These are phyloP conservation scores for Teratosphaeria pseudoeucalypti DNA, from an alignment of 2,329 filamentous ascomycete species.

Conservation along the genomic window DNA sequence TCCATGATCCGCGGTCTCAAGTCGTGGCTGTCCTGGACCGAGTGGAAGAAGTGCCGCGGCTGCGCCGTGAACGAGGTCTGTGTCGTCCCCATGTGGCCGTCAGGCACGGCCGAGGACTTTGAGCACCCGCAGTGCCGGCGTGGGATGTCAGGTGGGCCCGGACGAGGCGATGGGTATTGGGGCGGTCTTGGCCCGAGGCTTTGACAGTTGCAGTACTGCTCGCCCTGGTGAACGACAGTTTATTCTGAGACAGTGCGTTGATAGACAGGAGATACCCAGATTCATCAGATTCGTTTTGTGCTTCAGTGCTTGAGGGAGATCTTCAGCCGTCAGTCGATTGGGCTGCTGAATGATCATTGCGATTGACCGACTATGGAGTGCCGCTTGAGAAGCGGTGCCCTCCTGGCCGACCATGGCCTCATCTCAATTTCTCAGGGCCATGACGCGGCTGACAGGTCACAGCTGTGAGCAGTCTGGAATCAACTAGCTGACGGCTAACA, in stretches of 20 bases:
- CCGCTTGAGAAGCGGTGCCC: too few relatives aligned
- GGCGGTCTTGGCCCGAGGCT: constrained; percentile 5
- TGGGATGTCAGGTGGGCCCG: constrained; percentile 15
- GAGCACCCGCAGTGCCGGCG: constrained; percentile 35
- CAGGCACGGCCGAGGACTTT: constrained; percentile 46
- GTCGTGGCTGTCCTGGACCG: constrained; percentile 46
- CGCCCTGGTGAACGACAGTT: neutral
- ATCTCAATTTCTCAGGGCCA: too few relatives aligned
- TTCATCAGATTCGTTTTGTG: neutral
- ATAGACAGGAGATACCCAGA: neutral
- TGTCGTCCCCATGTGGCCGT: constrained; percentile 55
- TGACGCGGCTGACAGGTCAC: too few relatives aligned
- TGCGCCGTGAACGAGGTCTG: constrained; percentile 48
- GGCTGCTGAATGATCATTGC: too few relatives aligned
- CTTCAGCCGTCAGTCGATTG: too few relatives aligned
- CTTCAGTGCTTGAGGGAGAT: neutral
- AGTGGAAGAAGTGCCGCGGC: constrained; percentile 47
- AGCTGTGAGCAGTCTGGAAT: too few relatives aligned
- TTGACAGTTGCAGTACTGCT: too few relatives aligned
- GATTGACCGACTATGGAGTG: too few relatives aligned
- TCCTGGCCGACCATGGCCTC: too few relatives aligned
- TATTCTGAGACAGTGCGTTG: neutral
- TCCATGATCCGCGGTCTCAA: constrained; percentile 33
- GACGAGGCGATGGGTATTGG: constrained; percentile 13
- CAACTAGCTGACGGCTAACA: too few relatives aligned